A percentile compares a stretch with the other conserved stretches of the same genome.
Conservation (phyloP, 768 basidiomycete genomes). For the Wakefieldia striispora region DNA sequence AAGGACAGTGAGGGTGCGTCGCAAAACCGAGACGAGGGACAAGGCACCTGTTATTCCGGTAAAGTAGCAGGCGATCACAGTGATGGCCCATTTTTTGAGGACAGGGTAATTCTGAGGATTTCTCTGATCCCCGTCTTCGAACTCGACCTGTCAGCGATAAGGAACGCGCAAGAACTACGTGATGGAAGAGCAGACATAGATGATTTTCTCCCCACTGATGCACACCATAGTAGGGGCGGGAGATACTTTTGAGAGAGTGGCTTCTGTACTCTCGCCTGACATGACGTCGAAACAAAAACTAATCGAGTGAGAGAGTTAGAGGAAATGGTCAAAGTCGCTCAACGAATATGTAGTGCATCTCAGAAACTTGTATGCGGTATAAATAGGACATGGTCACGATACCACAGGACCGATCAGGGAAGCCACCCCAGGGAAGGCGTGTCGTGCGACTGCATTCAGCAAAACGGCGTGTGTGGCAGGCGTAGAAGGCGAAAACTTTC, state of each 20-base stretch:
- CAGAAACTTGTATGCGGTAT: slow-evolving; percentile 2
- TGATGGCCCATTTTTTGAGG: slow-evolving; percentile 43
- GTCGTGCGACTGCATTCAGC: background rate
- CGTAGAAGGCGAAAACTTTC: background rate
- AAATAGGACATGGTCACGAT: slow-evolving; percentile 10
- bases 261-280: slow-evolving; percentile 7
- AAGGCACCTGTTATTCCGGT: slow-evolving; percentile 20
- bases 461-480: background rate
- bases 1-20: background rate
- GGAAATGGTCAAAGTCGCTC: background rate
- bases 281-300: slow-evolving; percentile 3
- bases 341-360: background rate
- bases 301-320: background rate
- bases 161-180: background rate
- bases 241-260: background rate
- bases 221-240: background rate
- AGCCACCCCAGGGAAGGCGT: background rate
- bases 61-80: slow-evolving; percentile 30
- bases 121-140: slow-evolving; percentile 35
- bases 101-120: slow-evolving; percentile 39
- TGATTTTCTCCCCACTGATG: slow-evolving; percentile 3
- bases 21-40: background rate
- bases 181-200: slow-evolving; percentile 8
- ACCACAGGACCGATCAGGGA: background rate
- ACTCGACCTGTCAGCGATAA: slow-evolving; percentile 36